Evolutionary conservation across 108 stramenopile genomes (phyloP).

Genomic region (Mayamaea pseudoterrestris): DNA sequence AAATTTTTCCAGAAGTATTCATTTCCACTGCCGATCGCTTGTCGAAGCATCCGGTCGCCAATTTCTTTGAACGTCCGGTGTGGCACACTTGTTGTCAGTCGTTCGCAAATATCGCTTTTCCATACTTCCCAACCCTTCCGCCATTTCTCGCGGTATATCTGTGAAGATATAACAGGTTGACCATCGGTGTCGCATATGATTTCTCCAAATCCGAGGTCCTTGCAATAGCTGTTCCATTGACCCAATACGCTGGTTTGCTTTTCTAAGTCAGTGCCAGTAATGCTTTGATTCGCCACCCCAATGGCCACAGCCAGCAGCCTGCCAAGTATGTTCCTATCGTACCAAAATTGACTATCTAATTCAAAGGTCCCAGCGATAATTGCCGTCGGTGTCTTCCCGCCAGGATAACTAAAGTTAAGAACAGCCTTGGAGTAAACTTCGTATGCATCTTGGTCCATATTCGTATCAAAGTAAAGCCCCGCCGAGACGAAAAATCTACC

Average conservation of each 20-base stretch:
- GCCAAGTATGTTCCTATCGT: conserved; percentile 22
- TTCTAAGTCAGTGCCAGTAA: neutral
- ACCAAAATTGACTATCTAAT: conserved; percentile 18
- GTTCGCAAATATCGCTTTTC: neutral
- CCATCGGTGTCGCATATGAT: neutral
- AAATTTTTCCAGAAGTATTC: conserved; percentile 2
- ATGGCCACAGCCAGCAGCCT: conserved; percentile 25
- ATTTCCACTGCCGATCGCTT: neutral
- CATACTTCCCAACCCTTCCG: neutral
- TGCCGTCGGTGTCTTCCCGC: conserved; percentile 8
- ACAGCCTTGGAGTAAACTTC: conserved; percentile 7
- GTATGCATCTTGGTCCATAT: conserved; percentile 9
- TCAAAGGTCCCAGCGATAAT: conserved; percentile 35
- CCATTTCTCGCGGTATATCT: neutral
- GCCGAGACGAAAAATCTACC: conserved; percentile 7
- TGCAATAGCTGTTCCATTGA: neutral
- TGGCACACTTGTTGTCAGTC: neutral
- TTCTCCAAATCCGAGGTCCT: neutral
- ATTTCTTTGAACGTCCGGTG: neutral
- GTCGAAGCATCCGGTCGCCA: neutral
- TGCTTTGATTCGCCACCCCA: conserved; percentile 9
- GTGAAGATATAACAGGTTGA: neutral
- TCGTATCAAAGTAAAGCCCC: conserved; percentile 20
- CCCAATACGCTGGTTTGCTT: neutral
- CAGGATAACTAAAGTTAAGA: neutral